These are phyloP conservation scores for Fusarium sp. DNA, from an alignment of 2,329 filamentous ascomycete genomes.

Conservation along the genomic window DNA sequence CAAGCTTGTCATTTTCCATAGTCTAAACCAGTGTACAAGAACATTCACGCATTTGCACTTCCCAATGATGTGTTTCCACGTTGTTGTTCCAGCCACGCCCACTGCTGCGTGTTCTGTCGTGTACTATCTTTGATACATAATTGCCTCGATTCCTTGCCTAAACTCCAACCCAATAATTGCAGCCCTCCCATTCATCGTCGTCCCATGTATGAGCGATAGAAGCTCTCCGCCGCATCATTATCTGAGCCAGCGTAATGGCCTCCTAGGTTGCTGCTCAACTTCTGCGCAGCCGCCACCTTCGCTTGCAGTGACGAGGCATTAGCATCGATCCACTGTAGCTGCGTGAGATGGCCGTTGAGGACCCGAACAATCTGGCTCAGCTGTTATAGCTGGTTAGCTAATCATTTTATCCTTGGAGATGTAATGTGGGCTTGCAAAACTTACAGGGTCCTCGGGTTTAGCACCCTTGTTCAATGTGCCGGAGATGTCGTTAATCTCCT, in stretches of 20 bases:
- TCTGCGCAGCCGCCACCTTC: slow-evolving; percentile 85
- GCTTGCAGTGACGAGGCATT: slow-evolving; percentile 82
- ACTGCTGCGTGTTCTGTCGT: slow-evolving; percentile 12
- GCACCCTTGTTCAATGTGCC: slow-evolving; percentile 86
- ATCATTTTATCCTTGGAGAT: slow-evolving; percentile 11
- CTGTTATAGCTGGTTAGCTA: slow-evolving; percentile 57
- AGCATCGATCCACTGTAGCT: slow-evolving; percentile 92
- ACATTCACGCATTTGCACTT: slow-evolving; percentile 43
- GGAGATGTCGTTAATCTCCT: slow-evolving; percentile 96
- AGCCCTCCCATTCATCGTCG: slow-evolving; percentile 60
- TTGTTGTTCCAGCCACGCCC: slow-evolving; percentile 16
- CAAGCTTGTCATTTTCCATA: slow-evolving; percentile 39
- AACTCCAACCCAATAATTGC: slow-evolving; percentile 42
- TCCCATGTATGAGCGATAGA: slow-evolving; percentile 88
- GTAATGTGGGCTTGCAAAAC: slow-evolving; percentile 47
- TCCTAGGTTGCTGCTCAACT: slow-evolving; percentile 72
- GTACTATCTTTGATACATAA: slow-evolving; percentile 28
- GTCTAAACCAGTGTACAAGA: slow-evolving; percentile 54
- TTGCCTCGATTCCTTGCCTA: slow-evolving; percentile 33
- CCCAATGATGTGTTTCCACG: slow-evolving; percentile 23
- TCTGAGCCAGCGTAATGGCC: slow-evolving; percentile 67
- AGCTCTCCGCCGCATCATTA: slow-evolving; percentile 82
- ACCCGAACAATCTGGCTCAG: slow-evolving; percentile 95
- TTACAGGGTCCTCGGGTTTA: slow-evolving; percentile 87
- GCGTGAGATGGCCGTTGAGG: slow-evolving; percentile 89